phyloP scores from a whole-genome alignment of 495 filamentous ascomycete species.

The Geopyxis carbonaria region DNA sequence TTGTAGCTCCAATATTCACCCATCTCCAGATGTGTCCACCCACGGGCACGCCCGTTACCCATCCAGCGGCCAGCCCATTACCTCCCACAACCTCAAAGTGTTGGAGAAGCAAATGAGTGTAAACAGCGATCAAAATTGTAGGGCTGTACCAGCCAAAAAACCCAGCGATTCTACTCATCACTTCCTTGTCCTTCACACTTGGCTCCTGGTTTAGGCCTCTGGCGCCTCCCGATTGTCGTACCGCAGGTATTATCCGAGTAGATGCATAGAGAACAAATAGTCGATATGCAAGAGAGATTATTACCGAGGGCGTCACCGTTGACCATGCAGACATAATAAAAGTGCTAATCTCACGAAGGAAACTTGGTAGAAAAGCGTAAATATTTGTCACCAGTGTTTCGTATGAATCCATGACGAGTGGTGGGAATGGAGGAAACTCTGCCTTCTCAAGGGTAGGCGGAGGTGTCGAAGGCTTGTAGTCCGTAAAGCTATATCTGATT shows the following conservation, averaged over 20 bases:
- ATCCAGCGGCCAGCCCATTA: conserved; percentile 44
- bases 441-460: conserved; percentile 37
- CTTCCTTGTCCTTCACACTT: conserved; percentile 67
- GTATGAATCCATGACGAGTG: conserved; percentile 98
- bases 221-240: conserved; percentile 61
- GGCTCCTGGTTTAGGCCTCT: conserved; percentile 67
- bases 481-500: conserved; percentile 48
- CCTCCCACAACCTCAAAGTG: conserved; percentile 62
- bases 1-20: conserved; percentile 77
- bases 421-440: conserved; percentile 85
- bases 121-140: conserved; percentile 80
- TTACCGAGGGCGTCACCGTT: conserved; percentile 84
- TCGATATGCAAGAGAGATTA: conserved; percentile 84
- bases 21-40: conserved; percentile 82
- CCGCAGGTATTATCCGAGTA: conserved; percentile 88
- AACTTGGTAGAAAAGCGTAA: conserved; percentile 54
- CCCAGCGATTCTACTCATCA: conserved; percentile 56
- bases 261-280: conserved; percentile 86
- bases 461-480: conserved; percentile 64
- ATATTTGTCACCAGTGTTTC: conserved; percentile 75
- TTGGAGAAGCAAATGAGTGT: conserved; percentile 91
- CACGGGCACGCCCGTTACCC: conserved; percentile 63
- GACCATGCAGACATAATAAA: conserved; percentile 78
- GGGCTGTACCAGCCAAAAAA: conserved; percentile 85
- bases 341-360: conserved; percentile 66